Conservation (phyloP, 768 basidiomycete species). For the Inosperma sp. region DNA sequence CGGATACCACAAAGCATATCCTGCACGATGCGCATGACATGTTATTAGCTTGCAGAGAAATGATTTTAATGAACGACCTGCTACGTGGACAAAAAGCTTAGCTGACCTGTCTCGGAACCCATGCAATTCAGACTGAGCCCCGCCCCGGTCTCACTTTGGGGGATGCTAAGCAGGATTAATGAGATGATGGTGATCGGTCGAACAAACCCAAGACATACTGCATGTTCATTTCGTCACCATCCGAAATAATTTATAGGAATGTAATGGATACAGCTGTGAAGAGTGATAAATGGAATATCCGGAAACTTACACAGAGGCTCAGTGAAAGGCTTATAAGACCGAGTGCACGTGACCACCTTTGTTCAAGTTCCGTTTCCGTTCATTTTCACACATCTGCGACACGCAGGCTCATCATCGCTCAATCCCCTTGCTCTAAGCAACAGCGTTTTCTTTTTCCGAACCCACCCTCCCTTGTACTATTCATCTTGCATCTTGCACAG, state of each 20-base stretch:
- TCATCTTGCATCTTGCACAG: too few relatives aligned
- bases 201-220: constrained; percentile 71
- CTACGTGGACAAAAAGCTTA: neutral
- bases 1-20: constrained; percentile 97
- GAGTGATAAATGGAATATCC: constrained; percentile 17
- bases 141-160: constrained; percentile 95
- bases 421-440: too few relatives aligned
- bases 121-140: constrained; percentile 97
- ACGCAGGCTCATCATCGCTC: too few relatives aligned
- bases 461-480: too few relatives aligned
- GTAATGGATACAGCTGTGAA: constrained; percentile 40
- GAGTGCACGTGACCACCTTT: too few relatives aligned
- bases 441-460: too few relatives aligned
- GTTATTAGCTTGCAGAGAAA: constrained; percentile 99
- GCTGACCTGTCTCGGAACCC: constrained; percentile 91
- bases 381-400: too few relatives aligned
- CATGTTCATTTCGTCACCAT: constrained; percentile 99
- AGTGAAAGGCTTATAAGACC: too few relatives aligned
- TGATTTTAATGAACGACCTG: constrained; percentile 50
- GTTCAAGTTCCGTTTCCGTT: too few relatives aligned
- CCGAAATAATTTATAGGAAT: constrained; percentile 99
- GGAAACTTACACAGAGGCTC: constrained; percentile 81
- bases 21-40: constrained; percentile 99
- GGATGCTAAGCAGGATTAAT: constrained; percentile 56
- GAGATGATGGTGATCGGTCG: neutral